These are phyloP conservation scores for Malus hybrid DNA, from an alignment of 331 rosid species.

Conservation along the genomic window DNA sequence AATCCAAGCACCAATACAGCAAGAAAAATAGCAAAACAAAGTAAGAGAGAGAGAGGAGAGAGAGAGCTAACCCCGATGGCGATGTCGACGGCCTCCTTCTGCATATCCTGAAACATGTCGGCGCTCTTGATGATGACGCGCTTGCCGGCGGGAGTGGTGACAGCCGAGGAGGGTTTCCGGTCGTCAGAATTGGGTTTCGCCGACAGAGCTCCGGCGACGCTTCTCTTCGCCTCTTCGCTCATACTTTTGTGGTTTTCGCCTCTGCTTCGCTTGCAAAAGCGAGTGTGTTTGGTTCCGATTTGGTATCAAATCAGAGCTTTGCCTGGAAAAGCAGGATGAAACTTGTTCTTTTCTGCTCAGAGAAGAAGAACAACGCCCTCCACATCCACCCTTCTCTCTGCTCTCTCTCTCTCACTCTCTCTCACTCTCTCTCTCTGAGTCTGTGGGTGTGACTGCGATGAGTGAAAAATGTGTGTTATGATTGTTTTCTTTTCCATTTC, in stretches of 20 bases:
- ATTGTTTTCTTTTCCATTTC: neutral
- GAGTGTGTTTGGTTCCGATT: neutral
- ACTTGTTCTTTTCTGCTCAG: neutral
- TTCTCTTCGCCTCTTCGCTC: conserved; percentile 59
- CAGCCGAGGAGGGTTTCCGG: conserved; percentile 49
- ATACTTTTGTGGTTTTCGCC: conserved; percentile 5
- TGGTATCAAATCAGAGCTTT: neutral
- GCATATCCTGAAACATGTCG: conserved; percentile 85
- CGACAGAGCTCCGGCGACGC: conserved; percentile 35
- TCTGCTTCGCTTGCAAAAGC: neutral
- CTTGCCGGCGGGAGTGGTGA: conserved; percentile 34
- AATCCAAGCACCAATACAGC: neutral
- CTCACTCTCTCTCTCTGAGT: neutral
- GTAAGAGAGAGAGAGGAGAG: neutral
- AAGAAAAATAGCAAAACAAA: neutral
- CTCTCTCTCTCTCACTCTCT: no score
- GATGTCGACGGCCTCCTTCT: conserved; percentile 83
- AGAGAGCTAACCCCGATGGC: conserved; percentile 61
- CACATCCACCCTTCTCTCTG: neutral
- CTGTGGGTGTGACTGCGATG: neutral
- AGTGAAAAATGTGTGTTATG: neutral
- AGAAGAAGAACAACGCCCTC: neutral
- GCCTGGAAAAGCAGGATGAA: neutral
- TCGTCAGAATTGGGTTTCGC: conserved; percentile 51
- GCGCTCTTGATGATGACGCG: conserved; percentile 87